These are phyloP conservation scores for Cercospora zeina DNA, from an alignment of 2,329 filamentous ascomycete genomes.

Conservation along the genomic window DNA sequence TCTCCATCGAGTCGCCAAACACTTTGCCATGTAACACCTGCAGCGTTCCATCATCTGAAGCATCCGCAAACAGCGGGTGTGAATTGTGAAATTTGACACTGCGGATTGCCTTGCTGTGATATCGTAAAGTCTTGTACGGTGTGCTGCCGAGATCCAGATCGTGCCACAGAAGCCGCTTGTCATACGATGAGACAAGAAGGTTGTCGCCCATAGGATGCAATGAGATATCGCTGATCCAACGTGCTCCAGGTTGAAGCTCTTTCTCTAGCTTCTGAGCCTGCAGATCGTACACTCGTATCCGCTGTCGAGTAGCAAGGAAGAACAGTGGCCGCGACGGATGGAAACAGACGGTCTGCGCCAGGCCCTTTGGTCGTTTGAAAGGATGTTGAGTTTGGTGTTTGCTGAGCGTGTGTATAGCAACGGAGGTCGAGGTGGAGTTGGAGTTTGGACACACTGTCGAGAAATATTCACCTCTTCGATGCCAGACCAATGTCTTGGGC, in stretches of 20 bases:
- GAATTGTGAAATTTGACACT: constrained; percentile 79
- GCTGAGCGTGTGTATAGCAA: constrained; percentile 90
- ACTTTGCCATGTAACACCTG: constrained; percentile 98
- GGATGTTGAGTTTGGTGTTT: constrained; percentile 95
- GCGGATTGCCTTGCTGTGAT: constrained; percentile 89
- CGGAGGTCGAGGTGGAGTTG: constrained; percentile 65
- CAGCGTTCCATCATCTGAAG: constrained; percentile 88
- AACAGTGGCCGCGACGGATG: constrained; percentile 90
- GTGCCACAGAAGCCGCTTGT: constrained; percentile 92
- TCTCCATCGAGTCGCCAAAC: constrained; percentile 90
- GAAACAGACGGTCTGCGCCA: constrained; percentile 89
- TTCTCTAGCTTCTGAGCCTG: constrained; percentile 89
- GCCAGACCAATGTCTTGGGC: constrained; percentile 90
- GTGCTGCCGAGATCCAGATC: constrained; percentile 87
- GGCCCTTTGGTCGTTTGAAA: constrained; percentile 73
- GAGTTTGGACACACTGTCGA: constrained; percentile 83
- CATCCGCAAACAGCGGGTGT: constrained; percentile 87
- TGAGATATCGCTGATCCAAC: constrained; percentile 92
- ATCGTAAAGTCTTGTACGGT: constrained; percentile 94
- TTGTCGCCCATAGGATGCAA: constrained; percentile 93
- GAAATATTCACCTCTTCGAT: constrained; percentile 91
- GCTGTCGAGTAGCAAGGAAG: constrained; percentile 93
- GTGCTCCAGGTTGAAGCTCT: constrained; percentile 86
- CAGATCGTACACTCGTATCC: constrained; percentile 90
- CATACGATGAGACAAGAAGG: constrained; percentile 90